phyloP scores from a whole-genome alignment of 129 eudicot species.

The Helichrysum umbraculigerum region DNA sequence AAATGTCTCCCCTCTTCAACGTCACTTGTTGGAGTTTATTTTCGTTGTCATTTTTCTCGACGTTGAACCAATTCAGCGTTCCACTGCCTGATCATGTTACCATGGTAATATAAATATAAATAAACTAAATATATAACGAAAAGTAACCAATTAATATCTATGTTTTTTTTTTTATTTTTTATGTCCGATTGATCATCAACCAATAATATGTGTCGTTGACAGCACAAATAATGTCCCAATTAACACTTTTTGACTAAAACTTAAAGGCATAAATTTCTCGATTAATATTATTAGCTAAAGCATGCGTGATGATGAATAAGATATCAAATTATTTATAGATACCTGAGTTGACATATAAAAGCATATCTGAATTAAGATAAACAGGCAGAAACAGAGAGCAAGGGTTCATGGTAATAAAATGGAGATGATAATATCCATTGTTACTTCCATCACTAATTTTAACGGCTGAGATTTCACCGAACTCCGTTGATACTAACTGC shows the following conservation, averaged over 20 bases:
- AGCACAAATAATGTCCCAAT: too few species aligned
- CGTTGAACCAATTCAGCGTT: conserved; percentile 45
- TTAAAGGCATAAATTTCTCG: too few species aligned
- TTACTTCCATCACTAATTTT: conserved; percentile 41
- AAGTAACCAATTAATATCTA: too few species aligned
- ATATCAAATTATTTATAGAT: background rate
- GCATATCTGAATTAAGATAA: conserved; percentile 69
- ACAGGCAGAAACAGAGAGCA: conserved; percentile 71
- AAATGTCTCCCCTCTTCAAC: conserved; percentile 58
- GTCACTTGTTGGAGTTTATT: conserved; percentile 14
- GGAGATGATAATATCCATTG: conserved; percentile 60
- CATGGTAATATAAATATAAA: too few species aligned
- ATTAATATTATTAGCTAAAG: too few species aligned
- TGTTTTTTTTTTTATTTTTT: too few species aligned
- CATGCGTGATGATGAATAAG: too few species aligned
- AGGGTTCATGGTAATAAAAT: conserved; percentile 73
- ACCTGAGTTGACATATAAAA: conserved; percentile 90
- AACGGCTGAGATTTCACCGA: conserved; percentile 65
- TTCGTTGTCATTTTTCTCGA: conserved; percentile 30
- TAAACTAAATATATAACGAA: too few species aligned
- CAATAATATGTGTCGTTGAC: too few species aligned
- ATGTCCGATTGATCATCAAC: too few species aligned
- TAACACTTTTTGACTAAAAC: too few species aligned
- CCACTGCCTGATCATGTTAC: conserved; percentile 54
- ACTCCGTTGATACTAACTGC: conserved; percentile 47